Evolutionary conservation across 495 filamentous ascomycete species (phyloP), one percentile per base, ranked within the genome.

Genomic region (Penicillium malachiteum): DNA sequence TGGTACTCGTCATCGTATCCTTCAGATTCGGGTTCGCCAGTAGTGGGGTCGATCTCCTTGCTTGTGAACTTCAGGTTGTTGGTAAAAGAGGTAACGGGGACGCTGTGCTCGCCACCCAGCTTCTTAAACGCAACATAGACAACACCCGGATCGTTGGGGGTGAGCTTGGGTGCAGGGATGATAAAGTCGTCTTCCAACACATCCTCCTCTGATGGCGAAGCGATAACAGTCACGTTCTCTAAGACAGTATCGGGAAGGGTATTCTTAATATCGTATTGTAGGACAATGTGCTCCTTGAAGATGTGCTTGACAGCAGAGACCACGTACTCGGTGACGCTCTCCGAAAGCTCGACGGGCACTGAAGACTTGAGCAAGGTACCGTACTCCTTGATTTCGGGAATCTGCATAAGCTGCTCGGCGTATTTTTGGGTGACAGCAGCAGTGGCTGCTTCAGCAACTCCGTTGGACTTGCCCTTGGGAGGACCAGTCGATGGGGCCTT

Each of bases 1-100:
- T 96, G 88, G 69, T 98, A 98, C 72, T 98, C 94, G 62, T 98
- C 94, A 18, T 97, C 92, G 63, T 97, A 97, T 35, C 95, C 94
- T 41, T 70, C 79, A 12, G 96, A 91, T 66, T 98, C 95, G 1
- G 95, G 90, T 69, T 97, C 91, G 58, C 86, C 84, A 18, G 91
- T 96, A n/a, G 87, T 87, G 5, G 94, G 94, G 62, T 98, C 94
- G 48, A 98, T 95, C 72, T 98, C 94, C 70, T 96, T 96, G 77
- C 87, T 93, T 18, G 92, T 97, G 68, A 98, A 98, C 72, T 95
- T 97, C 50, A 98, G 84, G 46, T 89, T 79, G 72, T 97, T 98
- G 48, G 89, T 92, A 71, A 98, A 96, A 18, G 84, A 88, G 51
- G 85, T 82, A 12, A 87, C 81, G 2, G 90, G 83, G 62, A 94